Evolutionary conservation across 2,329 filamentous ascomycete species (phyloP), one percentile per base, ranked within the genome.

Genomic region (Venturia aucupariae): DNA sequence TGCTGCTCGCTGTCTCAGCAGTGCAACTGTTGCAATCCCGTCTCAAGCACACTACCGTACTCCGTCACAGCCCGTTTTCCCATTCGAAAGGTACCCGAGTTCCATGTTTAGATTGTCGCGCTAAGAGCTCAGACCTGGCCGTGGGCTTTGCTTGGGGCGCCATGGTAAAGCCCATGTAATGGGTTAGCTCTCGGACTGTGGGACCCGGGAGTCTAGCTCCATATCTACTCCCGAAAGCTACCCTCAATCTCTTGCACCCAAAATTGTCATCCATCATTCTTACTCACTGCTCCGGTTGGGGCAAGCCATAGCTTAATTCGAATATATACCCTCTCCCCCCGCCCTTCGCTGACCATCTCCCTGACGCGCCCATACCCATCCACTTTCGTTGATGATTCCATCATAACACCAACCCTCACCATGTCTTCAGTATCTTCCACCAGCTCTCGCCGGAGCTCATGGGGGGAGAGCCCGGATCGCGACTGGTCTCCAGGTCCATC

Each of bases 371-470:
- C n/a, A n/a, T n/a, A n/a, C 51, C 22, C 44, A 48, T 48, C 13
- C 51, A 35, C 51, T 32, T 10, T 57, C 51, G 51, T 57, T 57
- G 27, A 57, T 57, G 51, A 32, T 19, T 35, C 27, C 51, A 35
- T 57, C 51, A 35, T 57, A 57, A n/a, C 51, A 57, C 4, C 51
- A 10, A 2, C 19, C 30, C 51, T 38, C 60, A 62, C 60, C 60
- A 62, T 62, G 60, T 62, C 60, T 42, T 62, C 60, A 15, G 60
- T 62, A 1, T 42, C 60, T 30, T 62, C 60, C 13, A 35, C 51
- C n/a, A 60, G 59, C 59, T 60, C 59, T 42, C 35, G 59, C 24
- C 59, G 59, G 59, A 60, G 59, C 35, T 60, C 59, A 35, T 57
- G 51, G 51, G 51, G 51, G 17, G 51, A 35, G 5, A 57, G 51